These are phyloP conservation scores for Dendrobium chrysotoxum DNA, from an alignment of 106 monocot genomes.

Conservation along the genomic window DNA sequence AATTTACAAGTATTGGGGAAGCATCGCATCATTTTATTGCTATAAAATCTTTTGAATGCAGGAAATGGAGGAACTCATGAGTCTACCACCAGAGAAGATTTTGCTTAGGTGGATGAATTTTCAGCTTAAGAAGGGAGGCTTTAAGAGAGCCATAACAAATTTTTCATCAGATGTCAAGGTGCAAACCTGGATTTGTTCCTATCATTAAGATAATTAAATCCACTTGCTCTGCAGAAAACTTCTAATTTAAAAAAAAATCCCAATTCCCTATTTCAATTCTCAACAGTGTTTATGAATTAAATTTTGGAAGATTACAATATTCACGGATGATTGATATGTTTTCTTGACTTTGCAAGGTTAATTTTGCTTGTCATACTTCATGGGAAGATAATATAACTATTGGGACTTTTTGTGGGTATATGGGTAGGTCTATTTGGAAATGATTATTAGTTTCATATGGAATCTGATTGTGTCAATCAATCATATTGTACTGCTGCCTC, in stretches of 20 bases:
- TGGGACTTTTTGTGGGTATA: neutral
- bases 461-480: too few relatives aligned
- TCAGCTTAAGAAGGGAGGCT: conserved; percentile 56
- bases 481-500: too few relatives aligned
- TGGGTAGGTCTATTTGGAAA: neutral
- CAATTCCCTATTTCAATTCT: neutral
- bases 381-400: neutral
- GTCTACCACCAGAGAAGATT: conserved; percentile 51
- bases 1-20: neutral
- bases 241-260: neutral
- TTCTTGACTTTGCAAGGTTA: neutral
- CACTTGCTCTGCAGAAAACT: neutral
- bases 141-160: conserved; percentile 40
- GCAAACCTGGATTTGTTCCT: neutral
- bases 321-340: neutral
- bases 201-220: conserved; percentile 3
- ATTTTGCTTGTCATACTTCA: neutral
- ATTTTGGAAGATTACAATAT: neutral
- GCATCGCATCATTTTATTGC: neutral
- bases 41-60: conserved; percentile 14
- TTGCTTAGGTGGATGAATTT: conserved; percentile 68
- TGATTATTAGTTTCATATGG: neutral
- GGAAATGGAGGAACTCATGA: conserved; percentile 58
- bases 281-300: neutral
- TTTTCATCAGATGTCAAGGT: conserved; percentile 69